A percentile compares a stretch with the other conserved stretches of the same genome.
Conservation (phyloP, 805 yeast species). For the Saccharomycopsis guyanensis region DNA sequence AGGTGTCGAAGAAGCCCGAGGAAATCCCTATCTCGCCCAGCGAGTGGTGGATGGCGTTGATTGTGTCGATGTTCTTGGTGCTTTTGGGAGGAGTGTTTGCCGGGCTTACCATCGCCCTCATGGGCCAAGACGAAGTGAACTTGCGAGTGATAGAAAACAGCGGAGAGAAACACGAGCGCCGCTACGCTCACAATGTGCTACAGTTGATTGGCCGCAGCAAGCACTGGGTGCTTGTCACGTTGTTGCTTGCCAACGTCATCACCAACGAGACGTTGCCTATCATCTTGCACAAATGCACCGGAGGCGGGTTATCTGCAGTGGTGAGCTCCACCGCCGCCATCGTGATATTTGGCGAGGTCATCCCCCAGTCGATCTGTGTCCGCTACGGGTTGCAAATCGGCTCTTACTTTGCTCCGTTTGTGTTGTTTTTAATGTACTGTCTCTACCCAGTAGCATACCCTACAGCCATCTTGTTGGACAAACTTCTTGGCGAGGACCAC, state of each 20-base stretch:
- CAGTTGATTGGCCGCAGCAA: constrained; percentile 71
- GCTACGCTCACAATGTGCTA: constrained; percentile 65
- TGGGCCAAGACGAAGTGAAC: constrained; percentile 98
- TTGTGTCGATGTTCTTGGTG: constrained; percentile 53
- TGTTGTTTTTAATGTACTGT: constrained; percentile 70
- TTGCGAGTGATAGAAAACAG: constrained; percentile 81
- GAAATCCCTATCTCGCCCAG: neutral
- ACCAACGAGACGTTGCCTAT: constrained; percentile 94
- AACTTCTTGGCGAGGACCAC: constrained; percentile 86
- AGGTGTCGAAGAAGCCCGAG: neutral
- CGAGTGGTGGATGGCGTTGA: constrained; percentile 40
- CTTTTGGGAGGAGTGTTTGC: constrained; percentile 86
- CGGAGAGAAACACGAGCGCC: constrained; percentile 69
- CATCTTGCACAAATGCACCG: constrained; percentile 83
- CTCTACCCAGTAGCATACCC: constrained; percentile 95
- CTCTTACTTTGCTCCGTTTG: constrained; percentile 85
- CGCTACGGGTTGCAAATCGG: constrained; percentile 90
- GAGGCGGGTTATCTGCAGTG: constrained; percentile 98
- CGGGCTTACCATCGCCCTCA: constrained; percentile 85
- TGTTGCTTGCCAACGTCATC: constrained; percentile 77
- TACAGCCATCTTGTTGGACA: constrained; percentile 71
- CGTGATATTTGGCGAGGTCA: constrained; percentile 92
- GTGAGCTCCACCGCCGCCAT: constrained; percentile 87
- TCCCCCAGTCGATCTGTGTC: constrained; percentile 91
- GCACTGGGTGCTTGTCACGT: constrained; percentile 93